phyloP scores from a whole-genome alignment of 139 green algal species.

The Limnomonas spitsbergensis region DNA sequence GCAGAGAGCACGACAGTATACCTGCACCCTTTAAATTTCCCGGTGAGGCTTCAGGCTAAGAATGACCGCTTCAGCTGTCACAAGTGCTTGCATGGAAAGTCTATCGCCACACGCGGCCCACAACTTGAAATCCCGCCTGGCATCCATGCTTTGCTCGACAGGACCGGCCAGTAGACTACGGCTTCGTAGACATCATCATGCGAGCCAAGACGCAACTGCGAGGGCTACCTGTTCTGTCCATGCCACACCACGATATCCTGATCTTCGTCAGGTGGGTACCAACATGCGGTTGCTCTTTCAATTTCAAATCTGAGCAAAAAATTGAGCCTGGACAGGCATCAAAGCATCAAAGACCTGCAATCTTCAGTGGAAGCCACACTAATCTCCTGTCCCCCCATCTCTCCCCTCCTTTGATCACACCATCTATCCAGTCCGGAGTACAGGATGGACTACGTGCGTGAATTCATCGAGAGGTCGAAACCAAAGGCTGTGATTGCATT shows the following conservation, averaged over 20 bases:
- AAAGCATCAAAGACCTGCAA: too few relatives aligned
- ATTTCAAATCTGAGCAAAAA: too few relatives aligned
- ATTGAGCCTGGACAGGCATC: too few relatives aligned
- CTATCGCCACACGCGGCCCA: too few relatives aligned
- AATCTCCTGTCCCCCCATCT: too few relatives aligned
- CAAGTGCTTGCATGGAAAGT: too few relatives aligned
- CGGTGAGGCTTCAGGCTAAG: not conserved
- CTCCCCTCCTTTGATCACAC: too few relatives aligned
- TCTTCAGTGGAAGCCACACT: too few relatives aligned
- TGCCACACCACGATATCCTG: conserved; percentile 16
- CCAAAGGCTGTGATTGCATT: conserved; percentile 7
- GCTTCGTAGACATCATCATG: conserved; percentile 5
- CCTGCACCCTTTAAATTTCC: conserved; percentile 17
- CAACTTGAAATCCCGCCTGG: too few relatives aligned
- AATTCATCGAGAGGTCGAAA: conserved; percentile 12
- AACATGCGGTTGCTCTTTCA: too few relatives aligned
- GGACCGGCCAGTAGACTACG: not conserved
- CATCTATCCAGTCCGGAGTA: conserved; percentile 14
- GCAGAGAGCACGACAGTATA: not conserved
- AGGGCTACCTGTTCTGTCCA: conserved; percentile 3
- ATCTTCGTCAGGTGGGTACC: conserved; percentile 20
- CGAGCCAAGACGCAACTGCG: not conserved
- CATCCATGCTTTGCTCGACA: too few relatives aligned
- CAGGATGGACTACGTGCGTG: conserved; percentile 11
- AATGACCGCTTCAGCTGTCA: too few relatives aligned